Conservation (phyloP, 768 basidiomycete species). For the Termitomyces sp. region DNA sequence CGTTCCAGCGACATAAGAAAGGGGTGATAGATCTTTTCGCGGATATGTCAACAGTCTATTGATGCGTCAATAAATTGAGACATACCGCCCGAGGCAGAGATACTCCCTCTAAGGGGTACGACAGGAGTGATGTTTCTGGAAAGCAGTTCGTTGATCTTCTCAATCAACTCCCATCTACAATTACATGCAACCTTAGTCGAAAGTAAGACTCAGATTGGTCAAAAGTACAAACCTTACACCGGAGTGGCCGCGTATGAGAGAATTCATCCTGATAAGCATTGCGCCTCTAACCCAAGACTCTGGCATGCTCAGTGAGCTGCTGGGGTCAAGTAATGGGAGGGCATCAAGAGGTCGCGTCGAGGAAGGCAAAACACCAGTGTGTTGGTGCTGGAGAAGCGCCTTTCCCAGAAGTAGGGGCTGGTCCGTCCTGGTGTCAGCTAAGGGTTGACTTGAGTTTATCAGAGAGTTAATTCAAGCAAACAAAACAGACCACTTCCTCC, state of each 20-base stretch:
- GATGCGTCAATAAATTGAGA: background rate
- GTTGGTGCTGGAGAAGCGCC: slow-evolving; percentile 72
- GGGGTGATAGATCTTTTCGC: slow-evolving; percentile 39
- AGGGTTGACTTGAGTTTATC: background rate
- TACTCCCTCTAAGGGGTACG: slow-evolving; percentile 78
- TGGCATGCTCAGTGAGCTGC: slow-evolving; percentile 69
- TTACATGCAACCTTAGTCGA: background rate
- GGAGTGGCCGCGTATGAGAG: slow-evolving; percentile 76
- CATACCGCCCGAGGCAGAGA: slow-evolving; percentile 73
- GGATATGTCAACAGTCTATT: background rate
- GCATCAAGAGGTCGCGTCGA: slow-evolving; percentile 38
- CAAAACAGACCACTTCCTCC: slow-evolving; percentile 57
- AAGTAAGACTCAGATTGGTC: background rate
- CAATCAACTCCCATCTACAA: slow-evolving; percentile 61
- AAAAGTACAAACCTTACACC: slow-evolving; percentile 47
- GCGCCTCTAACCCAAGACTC: slow-evolving; percentile 84
- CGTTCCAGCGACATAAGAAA: slow-evolving; percentile 65
- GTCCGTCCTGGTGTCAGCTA: slow-evolving; percentile 72
- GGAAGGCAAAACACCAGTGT: slow-evolving; percentile 60
- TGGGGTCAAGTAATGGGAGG: slow-evolving; percentile 66
- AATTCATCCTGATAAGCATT: slow-evolving; percentile 77
- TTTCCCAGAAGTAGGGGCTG: slow-evolving; percentile 57
- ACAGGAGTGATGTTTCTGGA: slow-evolving; percentile 60
- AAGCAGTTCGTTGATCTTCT: slow-evolving; percentile 62
- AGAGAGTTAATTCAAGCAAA: background rate